Evolutionary conservation across 176 grass and related monocot species (phyloP), one percentile per base, ranked within the genome.

Genomic region (Aegilops speltoides): DNA sequence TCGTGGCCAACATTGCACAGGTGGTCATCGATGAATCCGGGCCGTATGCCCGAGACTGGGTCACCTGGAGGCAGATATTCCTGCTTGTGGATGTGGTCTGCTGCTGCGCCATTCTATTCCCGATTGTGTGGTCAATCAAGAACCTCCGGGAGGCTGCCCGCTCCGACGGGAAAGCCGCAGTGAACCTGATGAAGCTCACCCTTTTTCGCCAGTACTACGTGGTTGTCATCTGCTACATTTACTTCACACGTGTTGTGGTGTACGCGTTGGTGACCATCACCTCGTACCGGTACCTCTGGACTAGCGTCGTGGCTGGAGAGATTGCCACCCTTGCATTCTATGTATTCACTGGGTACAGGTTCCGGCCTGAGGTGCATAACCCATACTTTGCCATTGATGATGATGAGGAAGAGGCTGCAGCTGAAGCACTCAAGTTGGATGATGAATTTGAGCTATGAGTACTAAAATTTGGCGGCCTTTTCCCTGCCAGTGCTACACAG

Each of bases 221-320:
- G 74, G 90, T 98, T 16, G 93, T 96, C 76, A 96, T 99, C 62
- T 99, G 97, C 85, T 96, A 96, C 97, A 96, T 99, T 70, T 99
- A 96, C 93, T 99, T 99, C 90, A 99, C 97, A 0, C 88, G 97
- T 11, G 94, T 96, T 5, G 97, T 93, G 52, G 97, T 94, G 76
- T 99, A 96, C 19, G 94, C 97, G 0, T 80, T 96, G n/a, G 80
- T 81, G 77, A 99, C 92, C 36, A 96, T 99, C 89, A 99, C 94
- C 40, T 96, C 97, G 0, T 96, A 99, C 63, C 93, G 90, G 4
- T 99, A 94, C 31, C 84, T 94, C 43, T 99, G 97, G 97, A 99
- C 90, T 24, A 99, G 92, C 31, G 83, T 90, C 1, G 78, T 99
- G 52, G 94, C 97, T 6, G 83, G 85, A 22, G 97, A 99, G 85